Conservation (phyloP, 2,329 filamentous ascomycete species). For the Fusarium nodosum region DNA sequence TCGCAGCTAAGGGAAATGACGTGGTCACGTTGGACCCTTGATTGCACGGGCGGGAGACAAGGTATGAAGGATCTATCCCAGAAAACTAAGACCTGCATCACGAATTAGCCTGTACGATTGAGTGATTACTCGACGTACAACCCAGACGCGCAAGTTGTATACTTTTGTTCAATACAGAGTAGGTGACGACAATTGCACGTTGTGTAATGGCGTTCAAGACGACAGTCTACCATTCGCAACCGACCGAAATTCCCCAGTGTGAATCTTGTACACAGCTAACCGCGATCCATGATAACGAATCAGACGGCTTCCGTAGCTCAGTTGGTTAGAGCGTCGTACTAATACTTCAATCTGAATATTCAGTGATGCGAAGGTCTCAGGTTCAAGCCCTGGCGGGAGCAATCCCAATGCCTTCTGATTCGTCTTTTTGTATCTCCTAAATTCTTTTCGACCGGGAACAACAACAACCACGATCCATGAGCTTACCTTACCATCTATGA, state of each 20-base stretch:
- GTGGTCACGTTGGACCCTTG: slow-evolving; percentile 13
- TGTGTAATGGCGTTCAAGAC: not conserved
- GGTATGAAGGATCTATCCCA: not conserved
- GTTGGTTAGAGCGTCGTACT: slow-evolving; percentile 35
- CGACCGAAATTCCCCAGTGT: not conserved
- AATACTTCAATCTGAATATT: slow-evolving; percentile 30
- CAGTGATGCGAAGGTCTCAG: slow-evolving; percentile 32
- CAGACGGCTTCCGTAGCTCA: slow-evolving; percentile 32
- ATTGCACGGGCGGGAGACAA: not conserved
- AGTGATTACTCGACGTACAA: not conserved
- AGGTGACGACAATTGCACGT: not conserved
- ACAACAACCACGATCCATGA: too few relatives aligned
- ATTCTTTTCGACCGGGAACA: too few relatives aligned
- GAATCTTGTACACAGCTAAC: not conserved
- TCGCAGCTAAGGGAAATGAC: slow-evolving; percentile 3
- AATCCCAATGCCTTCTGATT: slow-evolving; percentile 19
- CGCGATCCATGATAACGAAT: slow-evolving; percentile 5
- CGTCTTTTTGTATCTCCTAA: not conserved
- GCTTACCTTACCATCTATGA: slow-evolving; percentile 5
- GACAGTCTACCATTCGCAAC: not conserved
- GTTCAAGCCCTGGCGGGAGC: slow-evolving; percentile 33
- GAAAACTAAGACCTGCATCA: slow-evolving; percentile 2
- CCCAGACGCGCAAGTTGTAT: not conserved
- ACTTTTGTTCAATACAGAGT: not conserved
- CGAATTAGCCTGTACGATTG: not conserved